Percentiles rank a stretch among this genome's conserved stretches.
Evolutionary conservation across 306 rosid genomes (phyloP).

Genomic region (Geum urbanum): DNA sequence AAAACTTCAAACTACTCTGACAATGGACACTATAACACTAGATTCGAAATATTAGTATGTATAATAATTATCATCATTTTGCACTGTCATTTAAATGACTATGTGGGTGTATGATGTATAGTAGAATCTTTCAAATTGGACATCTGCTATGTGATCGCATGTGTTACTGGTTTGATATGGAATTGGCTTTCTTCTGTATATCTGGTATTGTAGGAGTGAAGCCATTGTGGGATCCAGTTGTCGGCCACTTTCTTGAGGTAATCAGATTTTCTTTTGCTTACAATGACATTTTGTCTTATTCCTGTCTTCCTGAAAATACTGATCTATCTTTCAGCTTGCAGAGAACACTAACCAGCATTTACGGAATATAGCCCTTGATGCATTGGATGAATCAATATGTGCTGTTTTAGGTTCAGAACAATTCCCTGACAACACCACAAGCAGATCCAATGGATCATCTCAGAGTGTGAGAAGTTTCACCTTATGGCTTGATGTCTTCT

Average conservation of each 20-base stretch:
- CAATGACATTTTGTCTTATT: constrained; percentile 20
- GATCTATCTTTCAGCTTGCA: constrained; percentile 67
- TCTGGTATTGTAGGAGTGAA: constrained; percentile 60
- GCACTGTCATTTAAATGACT: not conserved
- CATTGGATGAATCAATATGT: constrained; percentile 87
- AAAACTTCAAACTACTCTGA: not conserved
- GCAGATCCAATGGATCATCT: constrained; percentile 40
- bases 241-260: constrained; percentile 91
- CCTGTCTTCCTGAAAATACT: constrained; percentile 24
- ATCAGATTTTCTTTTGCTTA: constrained; percentile 22
- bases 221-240: constrained; percentile 91
- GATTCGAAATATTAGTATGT: not conserved
- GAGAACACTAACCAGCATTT: constrained; percentile 73
- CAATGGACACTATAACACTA: not conserved
- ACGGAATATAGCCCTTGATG: constrained; percentile 88
- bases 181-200: not conserved
- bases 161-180: constrained; percentile 2
- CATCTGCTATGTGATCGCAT: not conserved
- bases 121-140: not conserved
- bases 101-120: constrained; percentile 3
- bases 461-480: constrained; percentile 53
- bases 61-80: not conserved
- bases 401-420: constrained; percentile 81
- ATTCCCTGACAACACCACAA: constrained; percentile 49
- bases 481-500: constrained; percentile 20